Evolutionary conservation across 2,329 filamentous ascomycete genomes (phyloP).

Genomic region (Plectosphaerella sp.): DNA sequence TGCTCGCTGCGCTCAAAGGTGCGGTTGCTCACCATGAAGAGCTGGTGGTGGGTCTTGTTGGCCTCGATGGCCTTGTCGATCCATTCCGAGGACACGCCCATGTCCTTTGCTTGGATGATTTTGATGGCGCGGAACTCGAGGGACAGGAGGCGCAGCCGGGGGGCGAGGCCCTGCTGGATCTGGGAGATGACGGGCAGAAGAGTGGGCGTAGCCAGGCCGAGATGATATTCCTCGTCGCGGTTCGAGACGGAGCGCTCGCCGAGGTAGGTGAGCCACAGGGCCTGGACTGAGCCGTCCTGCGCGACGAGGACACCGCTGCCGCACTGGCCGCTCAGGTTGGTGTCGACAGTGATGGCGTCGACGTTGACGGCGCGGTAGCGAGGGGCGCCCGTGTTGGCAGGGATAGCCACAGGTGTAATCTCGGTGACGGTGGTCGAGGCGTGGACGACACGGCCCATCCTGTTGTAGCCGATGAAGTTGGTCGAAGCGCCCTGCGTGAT

Average conservation of each 20-base stretch:
- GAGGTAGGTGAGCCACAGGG: constrained; percentile 94
- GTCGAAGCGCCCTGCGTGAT: constrained; percentile 93
- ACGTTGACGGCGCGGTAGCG: constrained; percentile 93
- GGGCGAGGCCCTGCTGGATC: constrained; percentile 74
- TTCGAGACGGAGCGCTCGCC: constrained; percentile 78
- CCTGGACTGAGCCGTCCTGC: constrained; percentile 88
- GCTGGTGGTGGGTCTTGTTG: constrained; percentile 88
- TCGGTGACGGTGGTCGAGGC: constrained; percentile 94
- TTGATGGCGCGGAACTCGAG: constrained; percentile 93
- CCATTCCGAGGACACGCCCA: constrained; percentile 96
- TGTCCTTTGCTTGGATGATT: constrained; percentile 94
- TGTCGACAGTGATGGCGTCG: constrained; percentile 96
- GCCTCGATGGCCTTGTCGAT: constrained; percentile 84
- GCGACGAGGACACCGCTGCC: constrained; percentile 89
- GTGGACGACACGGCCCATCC: constrained; percentile 89
- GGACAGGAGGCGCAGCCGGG: constrained; percentile 83
- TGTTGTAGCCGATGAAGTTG: constrained; percentile 97
- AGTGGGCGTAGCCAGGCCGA: constrained; percentile 84
- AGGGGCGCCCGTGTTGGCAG: constrained; percentile 85
- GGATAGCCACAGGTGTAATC: constrained; percentile 94
- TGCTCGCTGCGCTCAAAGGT: constrained; percentile 55
- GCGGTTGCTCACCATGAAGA: constrained; percentile 97
- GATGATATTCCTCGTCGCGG: constrained; percentile 93
- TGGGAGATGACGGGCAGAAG: constrained; percentile 83
- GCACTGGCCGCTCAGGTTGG: constrained; percentile 83